A percentile compares a stretch with the other conserved stretches of the same genome.
Conservation (phyloP, 2,329 filamentous ascomycete genomes). For the Neofusicoccum cordaticola region DNA sequence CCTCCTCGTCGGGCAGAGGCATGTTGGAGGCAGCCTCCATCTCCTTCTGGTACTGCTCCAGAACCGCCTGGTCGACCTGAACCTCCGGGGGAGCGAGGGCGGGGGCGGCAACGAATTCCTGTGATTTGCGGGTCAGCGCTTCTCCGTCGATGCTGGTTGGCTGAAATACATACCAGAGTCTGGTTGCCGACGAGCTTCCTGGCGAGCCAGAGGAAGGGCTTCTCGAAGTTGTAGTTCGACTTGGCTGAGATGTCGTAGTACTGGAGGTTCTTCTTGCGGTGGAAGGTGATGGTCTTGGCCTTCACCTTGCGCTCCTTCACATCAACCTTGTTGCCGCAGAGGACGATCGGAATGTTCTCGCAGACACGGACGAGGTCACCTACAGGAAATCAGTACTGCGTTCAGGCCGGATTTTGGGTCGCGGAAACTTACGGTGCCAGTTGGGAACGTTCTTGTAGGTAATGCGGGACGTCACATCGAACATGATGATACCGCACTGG, state of each 20-base stretch:
- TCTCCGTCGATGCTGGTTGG: not conserved
- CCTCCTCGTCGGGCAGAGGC: conserved; percentile 94
- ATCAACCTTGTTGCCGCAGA: conserved; percentile 99
- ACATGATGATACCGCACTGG: conserved; percentile 99
- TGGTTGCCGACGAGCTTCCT: conserved; percentile 97
- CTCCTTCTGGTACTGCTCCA: conserved; percentile 82
- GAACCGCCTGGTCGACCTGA: conserved; percentile 77
- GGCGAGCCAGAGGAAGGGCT: conserved; percentile 99
- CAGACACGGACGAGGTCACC: conserved; percentile 98
- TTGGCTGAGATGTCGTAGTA: conserved; percentile 99
- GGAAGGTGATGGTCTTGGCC: conserved; percentile 99
- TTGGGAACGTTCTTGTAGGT: conserved; percentile 99
- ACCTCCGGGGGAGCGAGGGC: conserved; percentile 93
- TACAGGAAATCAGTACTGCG: conserved; percentile 35
- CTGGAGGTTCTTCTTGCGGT: conserved; percentile 99
- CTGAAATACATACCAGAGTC: conserved; percentile 60
- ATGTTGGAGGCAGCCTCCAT: conserved; percentile 76
- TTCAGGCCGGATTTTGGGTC: not conserved
- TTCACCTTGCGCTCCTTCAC: conserved; percentile 99
- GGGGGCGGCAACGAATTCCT: conserved; percentile 96
- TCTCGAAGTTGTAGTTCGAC: conserved; percentile 99
- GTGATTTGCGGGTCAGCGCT: conserved; percentile 26
- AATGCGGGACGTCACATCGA: conserved; percentile 98
- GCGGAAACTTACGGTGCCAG: conserved; percentile 83
- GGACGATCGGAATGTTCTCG: conserved; percentile 98